Evolutionary conservation across 495 filamentous ascomycete genomes (phyloP).

Genomic region (Penicillium robsamsonii): DNA sequence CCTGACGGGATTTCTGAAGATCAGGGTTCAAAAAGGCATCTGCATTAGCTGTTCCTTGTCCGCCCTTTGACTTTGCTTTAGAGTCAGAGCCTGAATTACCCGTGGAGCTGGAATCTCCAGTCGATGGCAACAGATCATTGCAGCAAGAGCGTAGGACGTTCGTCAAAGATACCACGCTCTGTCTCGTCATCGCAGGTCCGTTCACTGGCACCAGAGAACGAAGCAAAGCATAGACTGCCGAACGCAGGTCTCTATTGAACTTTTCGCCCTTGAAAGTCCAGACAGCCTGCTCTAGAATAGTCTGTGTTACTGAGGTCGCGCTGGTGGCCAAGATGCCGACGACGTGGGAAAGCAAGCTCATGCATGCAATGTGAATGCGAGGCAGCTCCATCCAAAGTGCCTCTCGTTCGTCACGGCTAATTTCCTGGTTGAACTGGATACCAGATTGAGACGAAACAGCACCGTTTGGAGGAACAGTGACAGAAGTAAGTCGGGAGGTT

Average conservation of each 20-base stretch:
- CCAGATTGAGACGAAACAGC: conserved; percentile 32
- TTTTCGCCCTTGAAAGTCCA: conserved; percentile 67
- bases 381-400: conserved; percentile 68
- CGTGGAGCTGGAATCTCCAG: conserved; percentile 32
- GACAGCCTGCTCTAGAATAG: conserved; percentile 62
- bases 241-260: conserved; percentile 55
- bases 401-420: conserved; percentile 75
- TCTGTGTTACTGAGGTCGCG: conserved; percentile 53
- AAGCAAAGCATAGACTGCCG: conserved; percentile 57
- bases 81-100: conserved; percentile 27
- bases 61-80: conserved; percentile 38
- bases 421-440: conserved; percentile 59
- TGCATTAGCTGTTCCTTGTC: conserved; percentile 45
- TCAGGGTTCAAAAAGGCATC: conserved; percentile 52
- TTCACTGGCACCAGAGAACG: conserved; percentile 54
- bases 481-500: conserved; percentile 63
- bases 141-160: conserved; percentile 61
- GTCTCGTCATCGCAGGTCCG: conserved; percentile 63
- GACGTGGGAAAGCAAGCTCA: conserved; percentile 56
- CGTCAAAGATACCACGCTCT: conserved; percentile 55
- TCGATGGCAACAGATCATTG: conserved; percentile 56
- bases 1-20: conserved; percentile 29
- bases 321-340: conserved; percentile 52
- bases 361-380: conserved; percentile 64
- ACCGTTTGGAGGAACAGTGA: conserved; percentile 53